Conservation (phyloP, 2,329 filamentous ascomycete genomes). For the Xylariaceae sp. region DNA sequence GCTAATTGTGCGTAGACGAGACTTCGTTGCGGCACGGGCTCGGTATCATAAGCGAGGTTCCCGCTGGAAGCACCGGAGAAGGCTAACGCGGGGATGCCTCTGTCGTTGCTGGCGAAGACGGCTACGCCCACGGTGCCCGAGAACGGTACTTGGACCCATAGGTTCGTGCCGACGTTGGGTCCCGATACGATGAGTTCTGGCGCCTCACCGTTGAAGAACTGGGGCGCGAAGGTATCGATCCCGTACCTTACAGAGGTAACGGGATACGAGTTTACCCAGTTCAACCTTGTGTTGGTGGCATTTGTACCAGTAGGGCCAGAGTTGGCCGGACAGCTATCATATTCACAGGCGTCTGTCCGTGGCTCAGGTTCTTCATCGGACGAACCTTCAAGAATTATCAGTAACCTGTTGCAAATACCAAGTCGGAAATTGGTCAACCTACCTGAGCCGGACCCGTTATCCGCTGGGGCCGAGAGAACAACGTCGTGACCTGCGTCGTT, state of each 20-base stretch:
- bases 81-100: conserved; percentile 61
- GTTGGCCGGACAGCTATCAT: conserved; percentile 54
- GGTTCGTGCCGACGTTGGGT: conserved; percentile 48
- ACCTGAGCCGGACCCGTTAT: conserved; percentile 62
- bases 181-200: conserved; percentile 64
- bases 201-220: conserved; percentile 45
- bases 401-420: too few species aligned
- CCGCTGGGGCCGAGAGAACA: conserved; percentile 61
- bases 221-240: conserved; percentile 50
- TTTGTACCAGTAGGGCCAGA: conserved; percentile 56
- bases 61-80: conserved; percentile 55
- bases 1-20: conserved; percentile 62
- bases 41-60: conserved; percentile 45
- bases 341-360: conserved; percentile 52
- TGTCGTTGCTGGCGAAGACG: conserved; percentile 49
- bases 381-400: conserved; percentile 28
- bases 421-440: conserved; percentile 10
- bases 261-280: conserved; percentile 70
- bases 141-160: conserved; percentile 51
- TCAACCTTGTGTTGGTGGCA: conserved; percentile 50
- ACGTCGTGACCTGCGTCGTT: conserved; percentile 53
- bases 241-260: conserved; percentile 61
- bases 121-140: conserved; percentile 68
- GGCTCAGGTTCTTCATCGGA: conserved; percentile 41
- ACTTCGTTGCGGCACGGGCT: conserved; percentile 49